phyloP scores from a whole-genome alignment of 768 basidiomycete genomes.

The Trametes villosa region DNA sequence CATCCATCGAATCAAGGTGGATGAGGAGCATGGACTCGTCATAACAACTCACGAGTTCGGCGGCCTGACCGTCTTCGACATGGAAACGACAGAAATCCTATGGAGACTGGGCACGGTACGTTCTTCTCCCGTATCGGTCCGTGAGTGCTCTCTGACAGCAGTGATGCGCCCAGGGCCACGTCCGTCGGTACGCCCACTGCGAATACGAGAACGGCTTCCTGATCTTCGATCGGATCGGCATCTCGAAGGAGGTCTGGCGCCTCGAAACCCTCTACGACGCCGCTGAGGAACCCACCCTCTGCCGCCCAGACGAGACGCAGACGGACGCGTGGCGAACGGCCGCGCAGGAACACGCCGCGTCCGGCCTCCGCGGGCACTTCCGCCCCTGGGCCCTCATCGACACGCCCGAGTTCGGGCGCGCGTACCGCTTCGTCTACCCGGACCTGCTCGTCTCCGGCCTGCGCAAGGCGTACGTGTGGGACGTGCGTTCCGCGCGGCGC shows the following conservation, averaged over 20 bases:
- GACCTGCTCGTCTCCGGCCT: conserved; percentile 55
- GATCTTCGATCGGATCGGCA: conserved; percentile 64
- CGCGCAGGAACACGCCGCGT: conserved; percentile 19
- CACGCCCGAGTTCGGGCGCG: conserved; percentile 48
- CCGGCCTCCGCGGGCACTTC: conserved; percentile 53
- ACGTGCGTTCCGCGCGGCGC: conserved; percentile 55
- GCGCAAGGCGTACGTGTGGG: conserved; percentile 59
- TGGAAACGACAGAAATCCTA: conserved; percentile 51
- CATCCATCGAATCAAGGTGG: conserved; percentile 80
- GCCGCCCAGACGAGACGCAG: conserved; percentile 31
- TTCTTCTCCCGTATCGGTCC: neutral
- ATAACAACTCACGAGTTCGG: conserved; percentile 60
- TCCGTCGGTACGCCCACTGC: conserved; percentile 63
- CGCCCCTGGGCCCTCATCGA: conserved; percentile 62
- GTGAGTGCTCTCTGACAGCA: conserved; percentile 1
- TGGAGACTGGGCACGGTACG: conserved; percentile 67
- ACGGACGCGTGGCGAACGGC: conserved; percentile 32
- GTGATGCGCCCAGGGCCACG: conserved; percentile 45
- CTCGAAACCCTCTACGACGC: conserved; percentile 32
- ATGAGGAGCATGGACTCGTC: conserved; percentile 61
- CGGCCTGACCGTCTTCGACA: conserved; percentile 61
- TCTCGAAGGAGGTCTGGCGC: conserved; percentile 75
- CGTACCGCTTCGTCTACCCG: conserved; percentile 73
- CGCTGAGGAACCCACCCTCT: neutral
- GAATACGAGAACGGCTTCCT: conserved; percentile 77